A percentile compares a stretch with the other conserved stretches of the same genome.
These are phyloP conservation scores for Usnea hakonensis DNA, from an alignment of 495 filamentous ascomycete genomes.

Conservation along the genomic window DNA sequence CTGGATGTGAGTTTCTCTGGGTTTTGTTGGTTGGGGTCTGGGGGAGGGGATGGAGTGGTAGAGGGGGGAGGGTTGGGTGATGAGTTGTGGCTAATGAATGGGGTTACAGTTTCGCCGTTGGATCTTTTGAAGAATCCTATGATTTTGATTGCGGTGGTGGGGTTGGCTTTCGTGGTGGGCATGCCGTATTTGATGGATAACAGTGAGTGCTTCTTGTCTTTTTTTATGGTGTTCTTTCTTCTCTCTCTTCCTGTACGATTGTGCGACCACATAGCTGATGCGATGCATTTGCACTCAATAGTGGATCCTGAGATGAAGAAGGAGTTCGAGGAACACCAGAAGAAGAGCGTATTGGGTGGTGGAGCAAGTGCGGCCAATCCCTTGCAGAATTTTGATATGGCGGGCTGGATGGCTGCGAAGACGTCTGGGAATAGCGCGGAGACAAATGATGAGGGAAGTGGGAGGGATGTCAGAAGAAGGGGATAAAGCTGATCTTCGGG, in stretches of 20 bases:
- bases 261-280: background rate
- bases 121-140: constrained; percentile 85
- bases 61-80: background rate
- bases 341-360: constrained; percentile 53
- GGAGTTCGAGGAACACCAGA: constrained; percentile 87
- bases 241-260: background rate
- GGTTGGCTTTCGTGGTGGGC: constrained; percentile 71
- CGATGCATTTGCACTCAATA: constrained; percentile 29
- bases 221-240: too few relatives aligned
- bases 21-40: background rate
- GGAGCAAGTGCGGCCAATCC: constrained; percentile 33
- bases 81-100: background rate
- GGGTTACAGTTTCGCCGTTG: constrained; percentile 45
- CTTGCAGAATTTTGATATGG: constrained; percentile 74
- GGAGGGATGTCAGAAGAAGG: constrained; percentile 33
- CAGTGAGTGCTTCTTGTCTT: too few relatives aligned
- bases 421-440: constrained; percentile 28
- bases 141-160: constrained; percentile 81
- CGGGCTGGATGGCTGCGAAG: constrained; percentile 69
- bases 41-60: background rate
- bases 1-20: constrained; percentile 55
- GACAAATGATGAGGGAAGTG: constrained; percentile 28
- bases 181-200: constrained; percentile 94
- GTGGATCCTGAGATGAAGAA: constrained; percentile 92
- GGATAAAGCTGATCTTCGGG: too few relatives aligned